Conservation (phyloP, 768 basidiomycete species). For the Russula foetens region DNA sequence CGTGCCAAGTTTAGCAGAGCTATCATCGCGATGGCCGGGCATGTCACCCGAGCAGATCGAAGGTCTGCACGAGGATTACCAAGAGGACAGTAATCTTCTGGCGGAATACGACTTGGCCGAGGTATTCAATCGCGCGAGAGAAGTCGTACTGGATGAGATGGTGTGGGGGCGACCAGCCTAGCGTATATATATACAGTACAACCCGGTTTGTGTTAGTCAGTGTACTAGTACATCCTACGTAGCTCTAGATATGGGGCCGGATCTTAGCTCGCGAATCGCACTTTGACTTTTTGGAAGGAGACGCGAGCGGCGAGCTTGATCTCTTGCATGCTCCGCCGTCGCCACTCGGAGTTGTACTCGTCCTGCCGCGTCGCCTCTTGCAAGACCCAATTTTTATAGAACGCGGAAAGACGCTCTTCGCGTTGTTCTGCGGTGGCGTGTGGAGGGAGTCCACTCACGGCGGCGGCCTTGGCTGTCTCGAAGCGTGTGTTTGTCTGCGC, state of each 20-base stretch:
- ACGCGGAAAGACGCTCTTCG: constrained; percentile 63
- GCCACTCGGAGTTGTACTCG: constrained; percentile 60
- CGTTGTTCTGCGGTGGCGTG: constrained; percentile 43
- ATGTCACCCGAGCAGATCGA: constrained; percentile 59
- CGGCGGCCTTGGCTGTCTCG: constrained; percentile 54
- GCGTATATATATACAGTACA: no score
- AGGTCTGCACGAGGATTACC: constrained; percentile 51
- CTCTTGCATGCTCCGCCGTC: constrained; percentile 47
- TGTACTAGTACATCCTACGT: background rate
- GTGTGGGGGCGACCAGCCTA: constrained; percentile 27
- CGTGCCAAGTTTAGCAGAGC: constrained; percentile 50
- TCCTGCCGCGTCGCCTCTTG: constrained; percentile 54
- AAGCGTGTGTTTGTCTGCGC: constrained; percentile 77
- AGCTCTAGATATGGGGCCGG: constrained; percentile 6
- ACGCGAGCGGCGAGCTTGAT: constrained; percentile 54
- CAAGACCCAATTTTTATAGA: constrained; percentile 67
- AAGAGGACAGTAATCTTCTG: constrained; percentile 50
- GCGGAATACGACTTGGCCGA: constrained; percentile 49
- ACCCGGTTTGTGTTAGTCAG: background rate
- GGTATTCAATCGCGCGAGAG: constrained; percentile 52
- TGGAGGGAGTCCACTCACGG: constrained; percentile 48
- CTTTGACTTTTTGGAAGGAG: constrained; percentile 31
- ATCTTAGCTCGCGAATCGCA: constrained; percentile 21
- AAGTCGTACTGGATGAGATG: constrained; percentile 48
- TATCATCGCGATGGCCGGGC: constrained; percentile 66